Evolutionary conservation across 176 grass and related monocot genomes (phyloP).

Genomic region (Carex pumila): DNA sequence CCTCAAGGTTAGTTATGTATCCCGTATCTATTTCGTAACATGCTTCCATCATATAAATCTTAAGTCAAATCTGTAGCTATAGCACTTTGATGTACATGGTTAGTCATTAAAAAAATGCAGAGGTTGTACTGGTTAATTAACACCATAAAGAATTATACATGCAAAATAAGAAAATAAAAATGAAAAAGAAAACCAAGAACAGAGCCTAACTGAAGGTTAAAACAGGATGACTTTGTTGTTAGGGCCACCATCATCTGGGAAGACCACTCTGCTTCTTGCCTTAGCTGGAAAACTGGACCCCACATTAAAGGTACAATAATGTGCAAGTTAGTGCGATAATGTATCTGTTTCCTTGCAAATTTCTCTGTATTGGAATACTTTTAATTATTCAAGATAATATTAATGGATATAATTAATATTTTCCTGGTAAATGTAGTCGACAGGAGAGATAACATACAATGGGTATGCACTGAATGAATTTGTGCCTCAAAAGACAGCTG

Average conservation of each 20-base stretch:
- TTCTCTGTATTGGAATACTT: constrained; percentile 9
- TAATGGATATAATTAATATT: constrained; percentile 4
- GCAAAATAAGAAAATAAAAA: neutral
- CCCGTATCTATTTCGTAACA: neutral
- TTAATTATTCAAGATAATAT: neutral
- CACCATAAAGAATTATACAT: neutral
- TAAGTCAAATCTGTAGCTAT: neutral
- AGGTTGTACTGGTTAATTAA: neutral
- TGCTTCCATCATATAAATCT: neutral
- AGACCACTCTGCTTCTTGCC: constrained; percentile 79
- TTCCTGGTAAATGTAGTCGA: neutral
- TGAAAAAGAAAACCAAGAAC: neutral
- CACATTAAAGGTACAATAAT: constrained; percentile 21
- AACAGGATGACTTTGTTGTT: constrained; percentile 86
- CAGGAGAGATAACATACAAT: constrained; percentile 77
- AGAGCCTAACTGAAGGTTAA: neutral
- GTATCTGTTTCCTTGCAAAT: neutral
- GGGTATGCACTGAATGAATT: constrained; percentile 57
- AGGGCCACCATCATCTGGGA: constrained; percentile 92
- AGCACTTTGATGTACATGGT: neutral
- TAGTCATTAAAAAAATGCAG: neutral
- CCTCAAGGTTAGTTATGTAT: constrained; percentile 40
- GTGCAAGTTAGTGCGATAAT: neutral
- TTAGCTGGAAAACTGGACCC: constrained; percentile 87
- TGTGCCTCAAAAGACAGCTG: constrained; percentile 94